These are phyloP conservation scores for Dianthus caryophyllus DNA, from an alignment of 148 eudicot genomes.

Conservation along the genomic window DNA sequence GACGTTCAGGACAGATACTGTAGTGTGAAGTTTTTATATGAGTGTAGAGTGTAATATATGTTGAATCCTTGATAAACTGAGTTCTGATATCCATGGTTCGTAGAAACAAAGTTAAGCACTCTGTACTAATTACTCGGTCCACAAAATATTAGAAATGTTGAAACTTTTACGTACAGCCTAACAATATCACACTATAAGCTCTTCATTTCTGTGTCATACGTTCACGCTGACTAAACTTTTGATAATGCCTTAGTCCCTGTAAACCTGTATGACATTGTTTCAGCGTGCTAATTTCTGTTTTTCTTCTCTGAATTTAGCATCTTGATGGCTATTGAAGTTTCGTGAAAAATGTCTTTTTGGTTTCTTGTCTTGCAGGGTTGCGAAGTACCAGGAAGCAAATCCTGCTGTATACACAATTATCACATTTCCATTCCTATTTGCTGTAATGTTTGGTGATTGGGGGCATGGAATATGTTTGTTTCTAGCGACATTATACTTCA, in stretches of 20 bases:
- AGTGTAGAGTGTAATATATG: neutral
- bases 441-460: constrained; percentile 96
- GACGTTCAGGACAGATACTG: neutral
- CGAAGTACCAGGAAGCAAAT: constrained; percentile 91
- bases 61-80: constrained; percentile 2
- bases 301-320: neutral
- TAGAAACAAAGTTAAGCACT: no score
- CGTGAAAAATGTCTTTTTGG: neutral
- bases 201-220: neutral
- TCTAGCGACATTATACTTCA: constrained; percentile 64
- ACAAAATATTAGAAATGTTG: neutral
- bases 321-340: constrained; percentile 4
- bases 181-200: neutral
- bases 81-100: no score
- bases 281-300: neutral
- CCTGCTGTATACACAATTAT: constrained; percentile 74
- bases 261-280: neutral
- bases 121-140: neutral
- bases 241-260: neutral
- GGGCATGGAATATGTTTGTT: constrained; percentile 89
- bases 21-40: neutral
- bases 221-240: neutral
- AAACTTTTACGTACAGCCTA: neutral
- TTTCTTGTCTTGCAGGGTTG: constrained; percentile 51
- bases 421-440: constrained; percentile 89